Base-by-base conservation (phyloP, 768 basidiomycete genomes). In the Tylopilus sp. region DNA sequence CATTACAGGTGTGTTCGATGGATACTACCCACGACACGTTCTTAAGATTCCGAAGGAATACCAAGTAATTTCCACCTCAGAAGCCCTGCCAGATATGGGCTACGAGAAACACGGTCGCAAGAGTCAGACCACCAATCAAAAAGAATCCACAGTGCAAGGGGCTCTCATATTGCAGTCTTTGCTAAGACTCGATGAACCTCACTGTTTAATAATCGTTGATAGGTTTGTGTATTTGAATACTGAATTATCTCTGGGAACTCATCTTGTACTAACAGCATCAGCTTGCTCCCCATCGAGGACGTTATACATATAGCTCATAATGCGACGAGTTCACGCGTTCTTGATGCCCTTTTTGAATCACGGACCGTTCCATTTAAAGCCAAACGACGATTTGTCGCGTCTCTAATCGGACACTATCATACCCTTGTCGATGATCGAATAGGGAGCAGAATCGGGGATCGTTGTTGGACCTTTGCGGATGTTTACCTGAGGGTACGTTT, bases 401-500 rank as follows among this genome's bases (percentile, higher is more conserved):
- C 79, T 6, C 84, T 96, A 63, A 79, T 93, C 34, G 90, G 86
- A 7, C 80, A 86, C 54, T 97, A 86, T 70, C 85, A 87, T 64
- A 65, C 74, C 28, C 83, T 99, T 30, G 89, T 89, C 6, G 89
- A 95, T 65, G 92, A 98, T 66, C 84, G 88, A 41, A 83, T 97
- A 57, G 97, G 97, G 41, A 92, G 90, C 62, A 79, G 92, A 43
- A 85, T 98, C 1, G 90, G 82, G 6, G 96, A 95, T 63, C 84
- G 87, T n/a, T 90, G 88, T 59, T 98, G 93, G 92, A 83, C 79
- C 1, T 84, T 81, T 56, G 86, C 89, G n/a, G 97, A 99, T 71
- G 86, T 91, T 1, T 98, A 89, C 71, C 79, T 97, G 58, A 94
- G 89, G 76, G 93, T 94, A 55, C 22, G 55, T 45, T n/a, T 26